These are phyloP conservation scores for Fusarium pseudonygamai DNA, from an alignment of 2,329 filamentous ascomycete species.

Conservation along the genomic window DNA sequence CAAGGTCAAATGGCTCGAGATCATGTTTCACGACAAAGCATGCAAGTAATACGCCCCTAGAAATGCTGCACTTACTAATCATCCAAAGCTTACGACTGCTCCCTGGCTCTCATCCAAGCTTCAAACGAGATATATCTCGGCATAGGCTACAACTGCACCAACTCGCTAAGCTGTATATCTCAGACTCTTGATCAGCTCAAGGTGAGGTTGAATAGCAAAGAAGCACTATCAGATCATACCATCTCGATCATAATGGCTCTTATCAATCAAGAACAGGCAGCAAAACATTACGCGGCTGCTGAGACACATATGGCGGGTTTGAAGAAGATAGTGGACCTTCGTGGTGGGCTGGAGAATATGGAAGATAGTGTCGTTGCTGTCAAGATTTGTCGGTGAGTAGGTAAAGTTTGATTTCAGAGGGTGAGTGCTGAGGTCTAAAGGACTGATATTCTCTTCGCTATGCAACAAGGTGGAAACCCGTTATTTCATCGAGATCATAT, in stretches of 20 bases:
- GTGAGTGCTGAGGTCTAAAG: not conserved
- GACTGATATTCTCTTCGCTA: constrained; percentile 5
- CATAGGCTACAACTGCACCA: not conserved
- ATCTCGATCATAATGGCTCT: constrained; percentile 3
- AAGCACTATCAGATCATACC: not conserved
- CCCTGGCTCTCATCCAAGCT: not conserved
- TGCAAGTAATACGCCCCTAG: fast-evolving
- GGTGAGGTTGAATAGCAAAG: not conserved
- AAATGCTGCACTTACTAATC: fast-evolving
- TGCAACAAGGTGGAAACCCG: not conserved
- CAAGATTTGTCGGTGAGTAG: not conserved
- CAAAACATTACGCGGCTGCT: not conserved
- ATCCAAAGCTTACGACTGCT: not conserved
- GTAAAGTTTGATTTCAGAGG: not conserved
- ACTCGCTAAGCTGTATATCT: not conserved
- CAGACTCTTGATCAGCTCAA: not conserved
- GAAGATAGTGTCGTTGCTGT: not conserved
- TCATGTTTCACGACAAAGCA: not conserved
- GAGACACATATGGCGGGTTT: not conserved
- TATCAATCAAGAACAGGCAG: not conserved
- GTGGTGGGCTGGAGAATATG: not conserved
- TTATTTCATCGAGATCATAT: not conserved
- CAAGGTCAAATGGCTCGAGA: constrained; percentile 2
- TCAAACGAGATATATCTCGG: constrained; percentile 14
- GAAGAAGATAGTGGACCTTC: not conserved